Percentiles rank a stretch among this genome's conserved stretches.
Conservation (phyloP, 2,329 filamentous ascomycete genomes). For the Apiospora sp. region DNA sequence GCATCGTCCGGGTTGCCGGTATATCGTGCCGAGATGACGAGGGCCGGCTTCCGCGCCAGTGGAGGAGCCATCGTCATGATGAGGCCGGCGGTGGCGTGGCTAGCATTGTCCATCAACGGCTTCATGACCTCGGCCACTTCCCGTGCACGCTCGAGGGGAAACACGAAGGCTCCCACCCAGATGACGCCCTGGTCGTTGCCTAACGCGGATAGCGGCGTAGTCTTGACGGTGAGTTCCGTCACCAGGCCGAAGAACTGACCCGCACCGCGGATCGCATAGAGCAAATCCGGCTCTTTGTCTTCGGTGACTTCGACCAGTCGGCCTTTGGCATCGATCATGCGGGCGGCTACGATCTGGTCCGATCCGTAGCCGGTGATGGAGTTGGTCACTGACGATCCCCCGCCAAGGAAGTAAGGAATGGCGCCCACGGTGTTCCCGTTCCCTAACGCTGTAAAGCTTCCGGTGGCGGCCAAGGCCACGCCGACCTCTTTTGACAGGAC, state of each 20-base stretch:
- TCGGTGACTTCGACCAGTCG: conserved; percentile 36
- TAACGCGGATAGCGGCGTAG: conserved; percentile 34
- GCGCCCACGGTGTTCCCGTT: conserved; percentile 42
- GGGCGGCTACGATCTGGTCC: conserved; percentile 37
- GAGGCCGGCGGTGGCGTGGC: conserved; percentile 35
- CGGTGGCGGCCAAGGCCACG: conserved; percentile 42
- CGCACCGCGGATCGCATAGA: conserved; percentile 45
- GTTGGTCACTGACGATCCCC: conserved; percentile 29
- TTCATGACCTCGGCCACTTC: conserved; percentile 39
- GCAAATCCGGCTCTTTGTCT: conserved; percentile 38
- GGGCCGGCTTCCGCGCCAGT: conserved; percentile 30
- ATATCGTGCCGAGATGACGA: conserved; percentile 34
- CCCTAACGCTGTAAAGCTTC: conserved; percentile 35
- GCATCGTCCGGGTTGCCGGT: conserved; percentile 28
- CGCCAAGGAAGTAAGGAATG: conserved; percentile 36
- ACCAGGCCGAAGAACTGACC: conserved; percentile 46
- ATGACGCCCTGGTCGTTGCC: conserved; percentile 34
- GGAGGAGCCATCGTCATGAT: conserved; percentile 32
- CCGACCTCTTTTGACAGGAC: too few relatives aligned
- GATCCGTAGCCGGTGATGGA: conserved; percentile 35
- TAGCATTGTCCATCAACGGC: conserved; percentile 29
- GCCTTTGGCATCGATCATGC: conserved; percentile 40
- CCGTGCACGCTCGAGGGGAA: conserved; percentile 36
- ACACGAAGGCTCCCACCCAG: conserved; percentile 41
- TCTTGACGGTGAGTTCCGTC: conserved; percentile 39